Percentiles rank a stretch among this genome's conserved stretches.
Evolutionary conservation across 768 basidiomycete species (phyloP).

Genomic region (Lentinula raphanica): DNA sequence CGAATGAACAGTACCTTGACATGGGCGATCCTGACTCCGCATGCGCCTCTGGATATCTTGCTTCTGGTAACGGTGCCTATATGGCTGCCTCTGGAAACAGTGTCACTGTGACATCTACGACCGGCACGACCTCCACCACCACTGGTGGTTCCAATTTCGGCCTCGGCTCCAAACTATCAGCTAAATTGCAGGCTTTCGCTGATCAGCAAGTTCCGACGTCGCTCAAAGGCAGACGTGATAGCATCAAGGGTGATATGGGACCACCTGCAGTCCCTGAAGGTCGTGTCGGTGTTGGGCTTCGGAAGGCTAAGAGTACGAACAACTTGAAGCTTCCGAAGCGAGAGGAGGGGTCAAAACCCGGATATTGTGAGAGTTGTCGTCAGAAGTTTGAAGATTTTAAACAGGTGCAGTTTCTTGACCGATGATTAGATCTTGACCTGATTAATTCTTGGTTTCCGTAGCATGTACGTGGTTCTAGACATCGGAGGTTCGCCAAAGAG

Average conservation of each 20-base stretch:
- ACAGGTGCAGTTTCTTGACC: slow-evolving; percentile 43
- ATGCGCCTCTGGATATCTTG: slow-evolving; percentile 67
- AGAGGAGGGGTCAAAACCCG: slow-evolving; percentile 85
- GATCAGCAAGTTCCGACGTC: slow-evolving; percentile 66
- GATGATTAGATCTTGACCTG: slow-evolving; percentile 2
- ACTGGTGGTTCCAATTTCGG: slow-evolving; percentile 42
- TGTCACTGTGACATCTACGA: slow-evolving; percentile 85
- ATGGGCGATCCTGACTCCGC: slow-evolving; percentile 44
- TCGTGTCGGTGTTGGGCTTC: slow-evolving; percentile 33
- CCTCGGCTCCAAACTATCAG: slow-evolving; percentile 41
- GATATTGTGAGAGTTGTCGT: slow-evolving; percentile 97
- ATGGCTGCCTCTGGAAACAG: slow-evolving; percentile 95
- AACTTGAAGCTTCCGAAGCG: slow-evolving; percentile 69
- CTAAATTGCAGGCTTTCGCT: slow-evolving; percentile 39
- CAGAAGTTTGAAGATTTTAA: slow-evolving; percentile 85
- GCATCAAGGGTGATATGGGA: slow-evolving; percentile 47
- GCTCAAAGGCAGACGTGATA: slow-evolving; percentile 35
- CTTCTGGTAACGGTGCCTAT: slow-evolving; percentile 55
- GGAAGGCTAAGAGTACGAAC: slow-evolving; percentile 79
- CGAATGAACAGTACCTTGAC: slow-evolving; percentile 38
- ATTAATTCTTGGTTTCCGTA: slow-evolving; percentile 23
- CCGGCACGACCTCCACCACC: slow-evolving; percentile 72
- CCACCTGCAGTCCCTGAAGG: slow-evolving; percentile 60
- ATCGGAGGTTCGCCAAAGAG: slow-evolving; percentile 78
- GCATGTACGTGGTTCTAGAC: slow-evolving; percentile 71